These are phyloP conservation scores for Hanseniaspora nectarophila DNA, from an alignment of 805 yeast genomes.

Conservation along the genomic window DNA sequence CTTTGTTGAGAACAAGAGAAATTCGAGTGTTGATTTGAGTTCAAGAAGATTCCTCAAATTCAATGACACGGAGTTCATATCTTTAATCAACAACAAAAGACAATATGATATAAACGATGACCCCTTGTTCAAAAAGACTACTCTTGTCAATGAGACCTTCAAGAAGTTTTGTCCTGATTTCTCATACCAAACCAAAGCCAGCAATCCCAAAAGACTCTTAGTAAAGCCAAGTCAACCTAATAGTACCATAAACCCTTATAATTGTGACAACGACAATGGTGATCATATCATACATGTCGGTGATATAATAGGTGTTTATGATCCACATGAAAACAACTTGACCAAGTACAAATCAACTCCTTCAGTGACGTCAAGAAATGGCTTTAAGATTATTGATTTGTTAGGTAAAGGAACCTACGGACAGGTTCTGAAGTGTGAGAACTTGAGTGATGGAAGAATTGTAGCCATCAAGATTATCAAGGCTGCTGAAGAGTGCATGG, in stretches of 20 bases:
- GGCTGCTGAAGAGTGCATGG: conserved; percentile 78
- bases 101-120: conserved; percentile 47
- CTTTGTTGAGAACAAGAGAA: not conserved
- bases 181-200: conserved; percentile 57
- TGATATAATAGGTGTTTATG: conserved; percentile 65
- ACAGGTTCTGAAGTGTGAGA: conserved; percentile 83
- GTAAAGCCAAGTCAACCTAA: conserved; percentile 81
- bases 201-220: conserved; percentile 82
- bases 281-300: conserved; percentile 90
- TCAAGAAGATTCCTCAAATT: not conserved
- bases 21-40: not conserved
- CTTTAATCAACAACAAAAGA: not conserved
- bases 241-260: conserved; percentile 54
- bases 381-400: conserved; percentile 74
- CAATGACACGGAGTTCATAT: not conserved
- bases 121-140: conserved; percentile 71
- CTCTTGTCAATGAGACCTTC: conserved; percentile 66
- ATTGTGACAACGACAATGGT: conserved; percentile 67
- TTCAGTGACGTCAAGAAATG: conserved; percentile 34
- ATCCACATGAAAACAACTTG: conserved; percentile 30
- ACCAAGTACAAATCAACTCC: conserved; percentile 12
- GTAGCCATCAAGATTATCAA: conserved; percentile 93
- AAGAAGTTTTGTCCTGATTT: conserved; percentile 75
- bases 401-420: conserved; percentile 97
- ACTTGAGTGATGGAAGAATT: conserved; percentile 63